phyloP scores from a whole-genome alignment of 352 stramenopile species.

The Phytophthora pistaciae region DNA sequence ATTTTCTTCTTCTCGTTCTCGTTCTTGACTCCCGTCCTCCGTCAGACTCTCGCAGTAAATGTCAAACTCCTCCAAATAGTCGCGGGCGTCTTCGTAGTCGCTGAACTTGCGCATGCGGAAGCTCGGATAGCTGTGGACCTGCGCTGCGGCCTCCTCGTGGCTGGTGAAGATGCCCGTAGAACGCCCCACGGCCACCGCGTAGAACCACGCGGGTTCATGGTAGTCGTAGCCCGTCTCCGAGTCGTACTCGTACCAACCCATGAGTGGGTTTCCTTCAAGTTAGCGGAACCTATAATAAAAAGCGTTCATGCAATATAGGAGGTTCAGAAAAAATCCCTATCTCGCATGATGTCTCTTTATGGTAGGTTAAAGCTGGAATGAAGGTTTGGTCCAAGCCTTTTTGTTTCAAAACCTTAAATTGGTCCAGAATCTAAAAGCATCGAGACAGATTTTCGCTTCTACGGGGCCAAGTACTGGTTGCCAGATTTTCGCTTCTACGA shows the following conservation, averaged over 20 bases:
- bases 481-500: too few species aligned
- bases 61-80: slow-evolving; percentile 25
- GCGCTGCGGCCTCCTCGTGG: slow-evolving; percentile 5
- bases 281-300: background rate
- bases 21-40: background rate
- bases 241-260: slow-evolving; percentile 48
- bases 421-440: too few species aligned
- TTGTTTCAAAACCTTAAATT: too few species aligned
- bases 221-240: slow-evolving; percentile 27
- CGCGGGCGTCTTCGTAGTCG: slow-evolving; percentile 18
- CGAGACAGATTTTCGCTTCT: too few species aligned
- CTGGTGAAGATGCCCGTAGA: slow-evolving; percentile 12
- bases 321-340: background rate
- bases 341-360: background rate
- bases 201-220: slow-evolving; percentile 18
- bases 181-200: slow-evolving; percentile 24
- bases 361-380: too few species aligned
- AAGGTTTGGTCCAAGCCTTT: too few species aligned
- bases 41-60: slow-evolving; percentile 25
- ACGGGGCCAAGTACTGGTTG: too few species aligned
- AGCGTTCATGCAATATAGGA: background rate
- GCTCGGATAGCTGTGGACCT: slow-evolving; percentile 14
- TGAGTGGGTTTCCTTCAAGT: background rate
- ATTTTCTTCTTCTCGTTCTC: slow-evolving; percentile 10
- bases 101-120: slow-evolving; percentile 22